Percentiles rank a stretch among this genome's conserved stretches.
These are phyloP conservation scores for Saccharata proteae DNA, from an alignment of 2,329 filamentous ascomycete genomes.

Conservation along the genomic window DNA sequence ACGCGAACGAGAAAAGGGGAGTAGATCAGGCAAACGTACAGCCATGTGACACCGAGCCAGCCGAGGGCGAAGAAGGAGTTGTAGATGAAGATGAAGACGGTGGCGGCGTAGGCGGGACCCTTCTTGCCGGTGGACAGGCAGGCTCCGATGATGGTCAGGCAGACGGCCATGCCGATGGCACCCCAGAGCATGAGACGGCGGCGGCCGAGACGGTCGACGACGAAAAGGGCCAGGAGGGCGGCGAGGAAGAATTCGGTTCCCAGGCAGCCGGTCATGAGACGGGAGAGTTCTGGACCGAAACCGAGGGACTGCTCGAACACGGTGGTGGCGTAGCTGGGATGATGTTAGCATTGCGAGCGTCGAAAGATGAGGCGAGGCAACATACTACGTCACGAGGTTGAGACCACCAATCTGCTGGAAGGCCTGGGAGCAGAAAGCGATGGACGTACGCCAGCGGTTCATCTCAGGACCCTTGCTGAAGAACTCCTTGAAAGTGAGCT, in stretches of 20 bases:
- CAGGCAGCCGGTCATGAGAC: constrained; percentile 10
- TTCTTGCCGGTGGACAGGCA: constrained; percentile 6
- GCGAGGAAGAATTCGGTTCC: constrained; percentile 20
- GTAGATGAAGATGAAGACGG: constrained; percentile 42
- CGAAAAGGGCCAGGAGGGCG: constrained; percentile 15
- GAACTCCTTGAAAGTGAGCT: constrained; percentile 35
- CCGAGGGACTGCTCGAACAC: constrained; percentile 8
- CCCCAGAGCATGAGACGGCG: constrained; percentile 22
- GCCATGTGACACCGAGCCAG: constrained; percentile 35
- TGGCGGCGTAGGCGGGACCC: constrained; percentile 26
- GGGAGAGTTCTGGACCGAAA: constrained; percentile 19
- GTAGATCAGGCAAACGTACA: too few relatives aligned
- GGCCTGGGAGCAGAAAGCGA: constrained; percentile 47
- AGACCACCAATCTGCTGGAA: constrained; percentile 52
- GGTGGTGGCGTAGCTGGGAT: constrained; percentile 6
- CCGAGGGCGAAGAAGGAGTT: constrained; percentile 43
- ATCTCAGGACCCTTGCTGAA: constrained; percentile 51
- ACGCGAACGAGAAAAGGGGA: neutral
- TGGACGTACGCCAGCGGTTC: constrained; percentile 49
- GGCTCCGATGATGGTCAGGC: constrained; percentile 18
- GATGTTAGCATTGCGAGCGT: neutral
- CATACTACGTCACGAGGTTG: constrained; percentile 11
- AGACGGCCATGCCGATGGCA: constrained; percentile 18
- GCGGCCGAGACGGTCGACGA: constrained; percentile 19
- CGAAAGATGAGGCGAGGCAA: neutral